Evolutionary conservation across 2,329 filamentous ascomycete species (phyloP).

Genomic region (Leptosphaerulina australis): DNA sequence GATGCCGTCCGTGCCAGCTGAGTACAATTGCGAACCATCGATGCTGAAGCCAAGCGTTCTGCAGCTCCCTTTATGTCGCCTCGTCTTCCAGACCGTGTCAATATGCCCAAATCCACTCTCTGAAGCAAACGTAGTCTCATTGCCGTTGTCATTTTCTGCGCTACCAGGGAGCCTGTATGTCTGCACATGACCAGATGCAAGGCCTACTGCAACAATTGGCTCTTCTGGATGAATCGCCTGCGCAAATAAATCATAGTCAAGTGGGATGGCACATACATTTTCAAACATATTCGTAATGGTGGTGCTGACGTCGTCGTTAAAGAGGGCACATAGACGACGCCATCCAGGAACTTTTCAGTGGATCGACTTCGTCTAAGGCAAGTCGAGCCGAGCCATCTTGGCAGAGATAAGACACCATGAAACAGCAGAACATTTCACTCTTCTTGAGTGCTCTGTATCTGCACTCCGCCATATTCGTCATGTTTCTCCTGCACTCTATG

Average conservation of each 20-base stretch:
- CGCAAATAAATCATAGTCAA: constrained; percentile 84
- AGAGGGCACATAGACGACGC: background rate
- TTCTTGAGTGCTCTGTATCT: too few species aligned
- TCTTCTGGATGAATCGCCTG: constrained; percentile 85
- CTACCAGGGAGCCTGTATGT: constrained; percentile 74
- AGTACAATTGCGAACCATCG: constrained; percentile 73
- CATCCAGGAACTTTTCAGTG: constrained; percentile 32
- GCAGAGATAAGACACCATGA: too few species aligned
- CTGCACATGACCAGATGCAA: constrained; percentile 84
- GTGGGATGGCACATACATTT: constrained; percentile 86
- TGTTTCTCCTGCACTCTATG: background rate
- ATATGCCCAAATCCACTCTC: constrained; percentile 74
- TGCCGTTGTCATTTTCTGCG: constrained; percentile 56
- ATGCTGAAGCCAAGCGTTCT: constrained; percentile 77
- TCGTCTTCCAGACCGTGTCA: constrained; percentile 83
- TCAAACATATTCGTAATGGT: constrained; percentile 71
- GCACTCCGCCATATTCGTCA: background rate
- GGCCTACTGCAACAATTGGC: constrained; percentile 83
- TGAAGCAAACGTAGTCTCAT: constrained; percentile 58
- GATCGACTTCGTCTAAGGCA: constrained; percentile 22
- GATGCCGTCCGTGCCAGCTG: constrained; percentile 66
- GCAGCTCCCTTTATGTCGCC: constrained; percentile 93
- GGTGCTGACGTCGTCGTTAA: constrained; percentile 3
- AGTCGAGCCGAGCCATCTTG: constrained; percentile 20
- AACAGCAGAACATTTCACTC: background rate